A percentile compares a stretch with the other conserved stretches of the same genome.
These are phyloP conservation scores for Lichenothelia convexa DNA, from an alignment of 495 filamentous ascomycete species.

Conservation along the genomic window DNA sequence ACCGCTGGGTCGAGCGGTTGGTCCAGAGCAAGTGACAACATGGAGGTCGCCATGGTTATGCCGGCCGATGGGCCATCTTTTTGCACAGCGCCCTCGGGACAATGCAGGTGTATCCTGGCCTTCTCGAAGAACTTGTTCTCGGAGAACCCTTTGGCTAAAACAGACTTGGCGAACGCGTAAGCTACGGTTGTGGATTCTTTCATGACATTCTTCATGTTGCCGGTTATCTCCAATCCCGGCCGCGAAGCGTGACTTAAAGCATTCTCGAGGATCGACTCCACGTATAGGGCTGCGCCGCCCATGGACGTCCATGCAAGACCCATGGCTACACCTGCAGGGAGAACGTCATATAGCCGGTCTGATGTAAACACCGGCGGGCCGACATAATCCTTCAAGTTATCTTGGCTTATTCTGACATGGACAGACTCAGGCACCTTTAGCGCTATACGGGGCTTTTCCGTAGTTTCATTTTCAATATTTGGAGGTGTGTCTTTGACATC, in stretches of 20 bases:
- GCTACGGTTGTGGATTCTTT: constrained; percentile 90
- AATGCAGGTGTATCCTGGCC: constrained; percentile 88
- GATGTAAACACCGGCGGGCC: constrained; percentile 90
- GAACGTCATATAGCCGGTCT: constrained; percentile 85
- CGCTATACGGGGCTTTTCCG: constrained; percentile 57
- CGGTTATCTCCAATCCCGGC: constrained; percentile 72
- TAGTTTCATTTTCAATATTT: constrained; percentile 49
- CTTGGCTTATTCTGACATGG: constrained; percentile 71
- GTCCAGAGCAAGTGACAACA: constrained; percentile 70
- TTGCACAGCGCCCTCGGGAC: constrained; percentile 87
- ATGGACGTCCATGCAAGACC: constrained; percentile 97
- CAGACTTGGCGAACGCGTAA: constrained; percentile 86
- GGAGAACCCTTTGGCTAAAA: constrained; percentile 66
- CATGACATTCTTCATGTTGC: constrained; percentile 93
- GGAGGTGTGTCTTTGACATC: constrained; percentile 39
- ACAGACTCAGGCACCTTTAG: constrained; percentile 75
- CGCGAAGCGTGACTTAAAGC: constrained; percentile 50
- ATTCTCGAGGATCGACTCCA: constrained; percentile 87
- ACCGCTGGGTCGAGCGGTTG: constrained; percentile 63
- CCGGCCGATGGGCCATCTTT: constrained; percentile 94
- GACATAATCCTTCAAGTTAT: constrained; percentile 92
- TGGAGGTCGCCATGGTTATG: constrained; percentile 88
- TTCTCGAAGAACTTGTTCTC: constrained; percentile 93
- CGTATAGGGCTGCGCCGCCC: constrained; percentile 90
- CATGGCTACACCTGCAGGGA: constrained; percentile 96